These are phyloP conservation scores for Amaranthus palmeri DNA, from an alignment of 148 eudicot species.

Conservation along the genomic window DNA sequence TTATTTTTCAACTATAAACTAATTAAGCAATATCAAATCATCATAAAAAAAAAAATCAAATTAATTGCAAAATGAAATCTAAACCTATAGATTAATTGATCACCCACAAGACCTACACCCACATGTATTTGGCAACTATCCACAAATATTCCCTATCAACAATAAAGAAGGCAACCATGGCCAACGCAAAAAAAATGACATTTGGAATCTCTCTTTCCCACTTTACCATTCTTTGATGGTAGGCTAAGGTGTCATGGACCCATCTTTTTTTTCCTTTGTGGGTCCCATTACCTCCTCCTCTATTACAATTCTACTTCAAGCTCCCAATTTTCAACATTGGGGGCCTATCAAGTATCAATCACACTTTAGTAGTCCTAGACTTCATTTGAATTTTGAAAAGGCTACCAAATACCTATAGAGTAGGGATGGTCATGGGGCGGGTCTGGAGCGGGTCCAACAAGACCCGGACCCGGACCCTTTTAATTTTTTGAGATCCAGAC, in stretches of 20 bases:
- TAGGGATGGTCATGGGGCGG: too few relatives aligned
- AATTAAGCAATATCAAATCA: too few relatives aligned
- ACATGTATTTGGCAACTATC: conserved; percentile 14
- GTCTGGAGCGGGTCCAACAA: too few relatives aligned
- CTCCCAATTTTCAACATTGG: conserved; percentile 12
- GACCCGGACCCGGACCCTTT: too few relatives aligned
- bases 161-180: conserved; percentile 11
- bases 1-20: too few relatives aligned
- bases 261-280: not conserved
- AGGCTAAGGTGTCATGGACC: conserved; percentile 24
- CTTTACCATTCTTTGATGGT: conserved; percentile 1
- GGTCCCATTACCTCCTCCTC: not conserved
- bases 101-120: not conserved
- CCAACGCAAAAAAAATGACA: not conserved
- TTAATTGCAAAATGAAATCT: too few relatives aligned
- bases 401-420: not conserved
- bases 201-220: conserved; percentile 16
- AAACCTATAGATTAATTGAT: not conserved
- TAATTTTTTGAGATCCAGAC: too few relatives aligned
- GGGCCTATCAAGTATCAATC: not conserved
- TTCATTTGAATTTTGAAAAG: not conserved
- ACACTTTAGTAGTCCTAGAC: not conserved
- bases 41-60: too few relatives aligned
- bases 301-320: not conserved
- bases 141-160: conserved; percentile 20